These are phyloP conservation scores for Pulveroboletus sp. DNA, from an alignment of 768 basidiomycete genomes.

Conservation along the genomic window DNA sequence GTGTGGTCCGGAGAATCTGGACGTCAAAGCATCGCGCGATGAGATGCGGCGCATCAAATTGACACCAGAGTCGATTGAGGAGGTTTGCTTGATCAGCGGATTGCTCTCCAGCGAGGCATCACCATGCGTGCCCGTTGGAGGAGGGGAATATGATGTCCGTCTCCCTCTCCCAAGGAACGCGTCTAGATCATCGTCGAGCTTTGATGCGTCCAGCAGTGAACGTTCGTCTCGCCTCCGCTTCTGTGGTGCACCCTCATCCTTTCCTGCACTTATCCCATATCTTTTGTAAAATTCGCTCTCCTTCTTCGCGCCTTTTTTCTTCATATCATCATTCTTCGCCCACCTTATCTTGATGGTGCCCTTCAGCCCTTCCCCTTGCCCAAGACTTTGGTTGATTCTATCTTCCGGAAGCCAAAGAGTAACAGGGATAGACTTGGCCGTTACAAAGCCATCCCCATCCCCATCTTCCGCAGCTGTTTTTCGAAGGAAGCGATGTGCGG, in stretches of 20 bases:
- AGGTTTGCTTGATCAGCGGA: slow-evolving; percentile 58
- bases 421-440: slow-evolving; percentile 68
- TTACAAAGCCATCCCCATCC: slow-evolving; percentile 56
- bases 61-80: slow-evolving; percentile 39
- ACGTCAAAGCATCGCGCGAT: slow-evolving; percentile 23
- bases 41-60: slow-evolving; percentile 47
- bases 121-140: slow-evolving; percentile 66
- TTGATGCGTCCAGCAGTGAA: slow-evolving; percentile 33
- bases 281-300: slow-evolving; percentile 79
- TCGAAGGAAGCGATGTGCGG: slow-evolving; percentile 48
- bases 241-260: slow-evolving; percentile 43
- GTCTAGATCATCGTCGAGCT: slow-evolving; percentile 69
- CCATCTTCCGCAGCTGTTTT: slow-evolving; percentile 48
- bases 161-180: slow-evolving; percentile 56
- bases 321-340: slow-evolving; percentile 70
- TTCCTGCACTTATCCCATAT: slow-evolving; percentile 66
- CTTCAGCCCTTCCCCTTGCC: slow-evolving; percentile 65
- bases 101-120: slow-evolving; percentile 57
- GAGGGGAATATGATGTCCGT: slow-evolving; percentile 36
- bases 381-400: slow-evolving; percentile 69
- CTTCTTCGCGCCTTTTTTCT: slow-evolving; percentile 69
- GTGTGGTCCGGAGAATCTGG: slow-evolving; percentile 17
- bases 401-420: slow-evolving; percentile 80
- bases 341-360: slow-evolving; percentile 72
- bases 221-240: slow-evolving; percentile 39